Percentiles rank a stretch among this genome's conserved stretches.
Evolutionary conservation across 1,139 yeast genomes (phyloP).

Genomic region (Yamadazyma jaroonii): DNA sequence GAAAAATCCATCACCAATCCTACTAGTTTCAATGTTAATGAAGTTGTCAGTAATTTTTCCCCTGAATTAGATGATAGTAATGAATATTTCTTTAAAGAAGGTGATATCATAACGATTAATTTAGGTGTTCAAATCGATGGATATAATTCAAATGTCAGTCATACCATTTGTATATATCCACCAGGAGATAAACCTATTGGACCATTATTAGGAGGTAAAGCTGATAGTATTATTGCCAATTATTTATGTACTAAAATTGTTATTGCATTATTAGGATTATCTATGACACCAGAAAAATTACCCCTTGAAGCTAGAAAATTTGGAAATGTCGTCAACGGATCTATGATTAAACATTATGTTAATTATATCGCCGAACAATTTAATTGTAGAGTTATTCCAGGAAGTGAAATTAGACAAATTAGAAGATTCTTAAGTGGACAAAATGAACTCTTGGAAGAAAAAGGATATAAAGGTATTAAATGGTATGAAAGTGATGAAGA

Average conservation of each 20-base stretch:
- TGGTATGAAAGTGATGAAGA: constrained; percentile 90
- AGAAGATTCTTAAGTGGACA: constrained; percentile 96
- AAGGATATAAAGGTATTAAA: constrained; percentile 86
- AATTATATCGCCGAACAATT: constrained; percentile 78
- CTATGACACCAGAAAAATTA: constrained; percentile 70
- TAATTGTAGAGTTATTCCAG: constrained; percentile 85
- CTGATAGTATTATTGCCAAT: constrained; percentile 88
- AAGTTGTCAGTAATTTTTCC: constrained; percentile 72
- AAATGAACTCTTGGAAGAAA: constrained; percentile 86
- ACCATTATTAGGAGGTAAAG: constrained; percentile 78
- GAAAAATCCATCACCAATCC: constrained; percentile 92
- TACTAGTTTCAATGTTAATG: constrained; percentile 83
- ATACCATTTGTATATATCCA: constrained; percentile 81
- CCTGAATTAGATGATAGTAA: constrained; percentile 78
- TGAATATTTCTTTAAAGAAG: constrained; percentile 55
- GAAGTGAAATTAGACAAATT: constrained; percentile 85
- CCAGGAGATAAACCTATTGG: constrained; percentile 62
- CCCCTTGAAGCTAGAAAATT: constrained; percentile 39
- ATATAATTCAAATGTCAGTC: constrained; percentile 82
- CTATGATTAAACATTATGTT: constrained; percentile 67
- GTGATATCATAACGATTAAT: constrained; percentile 81
- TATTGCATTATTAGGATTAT: constrained; percentile 68
- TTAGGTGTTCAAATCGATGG: constrained; percentile 95
- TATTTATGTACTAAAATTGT: constrained; percentile 87
- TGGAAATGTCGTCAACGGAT: constrained; percentile 54